Evolutionary conservation across 2,329 filamentous ascomycete species (phyloP).

Genomic region (Neonectria magnoliae): DNA sequence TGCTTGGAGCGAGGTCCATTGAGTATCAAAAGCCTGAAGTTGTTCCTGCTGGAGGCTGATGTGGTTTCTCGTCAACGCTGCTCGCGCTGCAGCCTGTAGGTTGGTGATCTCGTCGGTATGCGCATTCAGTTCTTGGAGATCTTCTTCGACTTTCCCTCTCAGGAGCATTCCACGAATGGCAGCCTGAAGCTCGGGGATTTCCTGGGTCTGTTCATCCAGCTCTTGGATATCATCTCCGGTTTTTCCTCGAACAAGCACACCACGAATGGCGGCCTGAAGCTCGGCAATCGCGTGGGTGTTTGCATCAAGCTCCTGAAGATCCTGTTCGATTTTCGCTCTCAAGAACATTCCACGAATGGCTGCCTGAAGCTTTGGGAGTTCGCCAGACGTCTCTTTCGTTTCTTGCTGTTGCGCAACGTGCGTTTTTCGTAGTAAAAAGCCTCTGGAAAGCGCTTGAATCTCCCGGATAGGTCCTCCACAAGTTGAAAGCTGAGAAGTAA

Average conservation of each 20-base stretch:
- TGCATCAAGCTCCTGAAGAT: slow-evolving; percentile 46
- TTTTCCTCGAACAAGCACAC: slow-evolving; percentile 69
- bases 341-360: slow-evolving; percentile 73
- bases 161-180: slow-evolving; percentile 73
- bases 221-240: slow-evolving; percentile 58
- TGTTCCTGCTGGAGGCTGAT: slow-evolving; percentile 61
- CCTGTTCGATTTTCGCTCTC: slow-evolving; percentile 64
- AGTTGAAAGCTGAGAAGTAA: slow-evolving; percentile 67
- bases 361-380: slow-evolving; percentile 71
- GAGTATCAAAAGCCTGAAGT: slow-evolving; percentile 59
- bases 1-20: slow-evolving; percentile 59
- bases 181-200: slow-evolving; percentile 64
- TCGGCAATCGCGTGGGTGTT: background rate
- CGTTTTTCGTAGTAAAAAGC: slow-evolving; percentile 70
- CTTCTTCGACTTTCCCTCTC: slow-evolving; percentile 64
- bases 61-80: slow-evolving; percentile 66
- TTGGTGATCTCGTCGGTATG: slow-evolving; percentile 61
- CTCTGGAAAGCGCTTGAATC: slow-evolving; percentile 73
- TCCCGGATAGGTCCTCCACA: slow-evolving; percentile 72
- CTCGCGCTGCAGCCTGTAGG: slow-evolving; percentile 75
- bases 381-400: slow-evolving; percentile 60
- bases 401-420: slow-evolving; percentile 66
- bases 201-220: background rate
- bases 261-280: slow-evolving; percentile 74
- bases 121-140: slow-evolving; percentile 62